Percentiles rank a stretch among this genome's conserved stretches.
phyloP scores from a whole-genome alignment of 75 land plant genomes.

The Gnetum montanum region DNA sequence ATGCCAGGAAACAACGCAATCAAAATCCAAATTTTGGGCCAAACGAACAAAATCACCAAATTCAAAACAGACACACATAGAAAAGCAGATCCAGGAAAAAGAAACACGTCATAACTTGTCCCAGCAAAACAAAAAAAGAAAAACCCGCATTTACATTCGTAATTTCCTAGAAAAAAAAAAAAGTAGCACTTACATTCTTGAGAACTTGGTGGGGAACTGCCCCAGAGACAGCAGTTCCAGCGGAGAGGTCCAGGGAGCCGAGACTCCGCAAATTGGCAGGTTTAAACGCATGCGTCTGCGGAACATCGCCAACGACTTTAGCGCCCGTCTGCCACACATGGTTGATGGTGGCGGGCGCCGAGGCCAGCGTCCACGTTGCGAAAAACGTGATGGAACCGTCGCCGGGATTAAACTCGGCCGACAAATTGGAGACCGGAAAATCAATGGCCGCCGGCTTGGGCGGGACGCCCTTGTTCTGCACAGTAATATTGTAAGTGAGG shows the following conservation, averaged over 20 bases:
- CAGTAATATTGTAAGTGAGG: conserved; percentile 26
- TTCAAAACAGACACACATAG: too few relatives aligned
- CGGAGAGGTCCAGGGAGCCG: conserved; percentile 19
- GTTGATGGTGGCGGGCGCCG: conserved; percentile 15
- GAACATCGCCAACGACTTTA: conserved; percentile 9
- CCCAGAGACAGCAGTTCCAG: background rate
- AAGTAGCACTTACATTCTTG: conserved; percentile 3
- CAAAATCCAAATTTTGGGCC: too few relatives aligned
- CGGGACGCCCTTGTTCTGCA: background rate
- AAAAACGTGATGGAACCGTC: conserved; percentile 26
- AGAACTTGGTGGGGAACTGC: background rate
- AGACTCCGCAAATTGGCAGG: conserved; percentile 12
- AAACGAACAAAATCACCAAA: too few relatives aligned
- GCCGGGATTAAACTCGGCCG: conserved; percentile 12
- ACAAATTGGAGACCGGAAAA: conserved; percentile 12
- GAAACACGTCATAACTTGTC: too few relatives aligned
- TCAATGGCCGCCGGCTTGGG: conserved; percentile 8
- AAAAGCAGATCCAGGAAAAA: too few relatives aligned
- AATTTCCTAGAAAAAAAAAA: background rate
- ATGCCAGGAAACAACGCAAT: too few relatives aligned
- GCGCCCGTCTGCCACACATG: conserved; percentile 51
- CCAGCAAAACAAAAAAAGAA: too few relatives aligned
- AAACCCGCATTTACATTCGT: too few relatives aligned
- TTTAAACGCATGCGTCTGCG: conserved; percentile 8
- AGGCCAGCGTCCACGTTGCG: conserved; percentile 25